Conservation (phyloP, 2,329 filamentous ascomycete genomes). For the Neoarthrinium moseri region DNA sequence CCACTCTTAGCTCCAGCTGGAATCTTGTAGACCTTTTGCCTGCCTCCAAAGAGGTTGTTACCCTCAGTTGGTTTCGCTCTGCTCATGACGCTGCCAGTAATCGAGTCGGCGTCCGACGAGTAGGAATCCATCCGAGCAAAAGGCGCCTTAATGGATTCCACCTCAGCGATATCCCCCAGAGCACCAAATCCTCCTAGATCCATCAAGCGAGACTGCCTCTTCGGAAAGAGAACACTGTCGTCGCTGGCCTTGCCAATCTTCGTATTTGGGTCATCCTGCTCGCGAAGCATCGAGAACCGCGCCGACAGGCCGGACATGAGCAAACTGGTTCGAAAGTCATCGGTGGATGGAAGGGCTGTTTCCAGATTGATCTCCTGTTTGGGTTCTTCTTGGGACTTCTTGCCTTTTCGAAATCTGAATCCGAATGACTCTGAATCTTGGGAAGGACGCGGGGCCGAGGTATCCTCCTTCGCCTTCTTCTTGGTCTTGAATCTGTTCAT, state of each 20-base stretch:
- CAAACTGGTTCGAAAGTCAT: slow-evolving; percentile 93
- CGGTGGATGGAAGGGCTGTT: slow-evolving; percentile 71
- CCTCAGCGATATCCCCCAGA: slow-evolving; percentile 85
- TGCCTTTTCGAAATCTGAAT: slow-evolving; percentile 55
- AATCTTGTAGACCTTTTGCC: slow-evolving; percentile 94
- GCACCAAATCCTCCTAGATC: slow-evolving; percentile 62
- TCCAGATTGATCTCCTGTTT: slow-evolving; percentile 72
- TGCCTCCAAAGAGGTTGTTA: slow-evolving; percentile 89
- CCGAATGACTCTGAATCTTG: slow-evolving; percentile 54
- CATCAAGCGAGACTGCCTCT: slow-evolving; percentile 73
- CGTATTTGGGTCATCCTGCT: slow-evolving; percentile 88
- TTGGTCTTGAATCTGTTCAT: slow-evolving; percentile 80
- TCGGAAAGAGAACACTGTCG: slow-evolving; percentile 85
- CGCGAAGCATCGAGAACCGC: slow-evolving; percentile 93
- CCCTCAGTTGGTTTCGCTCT: slow-evolving; percentile 81
- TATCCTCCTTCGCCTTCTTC: slow-evolving; percentile 70
- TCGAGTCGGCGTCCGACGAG: slow-evolving; percentile 61
- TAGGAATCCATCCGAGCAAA: slow-evolving; percentile 65
- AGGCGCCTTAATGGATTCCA: slow-evolving; percentile 71
- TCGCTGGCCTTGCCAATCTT: slow-evolving; percentile 93
- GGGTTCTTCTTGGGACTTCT: slow-evolving; percentile 55
- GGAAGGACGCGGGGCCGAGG: slow-evolving; percentile 46
- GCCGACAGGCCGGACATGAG: slow-evolving; percentile 94
- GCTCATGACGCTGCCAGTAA: slow-evolving; percentile 74
- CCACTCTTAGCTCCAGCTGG: slow-evolving; percentile 47